These are phyloP conservation scores for Plasmopara halstedii DNA, from an alignment of 352 stramenopile species.

Conservation along the genomic window DNA sequence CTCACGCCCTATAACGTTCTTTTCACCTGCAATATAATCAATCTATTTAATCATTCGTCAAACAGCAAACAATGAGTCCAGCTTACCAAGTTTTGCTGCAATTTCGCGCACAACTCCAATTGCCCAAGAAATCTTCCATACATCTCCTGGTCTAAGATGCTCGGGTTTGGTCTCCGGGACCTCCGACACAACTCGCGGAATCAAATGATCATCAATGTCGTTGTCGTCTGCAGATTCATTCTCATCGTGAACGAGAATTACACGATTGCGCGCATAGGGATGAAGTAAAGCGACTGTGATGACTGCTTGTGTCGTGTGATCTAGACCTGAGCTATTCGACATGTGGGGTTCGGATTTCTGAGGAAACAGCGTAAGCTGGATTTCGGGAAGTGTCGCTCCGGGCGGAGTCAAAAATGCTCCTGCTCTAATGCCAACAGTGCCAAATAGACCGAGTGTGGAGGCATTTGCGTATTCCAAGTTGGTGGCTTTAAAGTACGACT, in stretches of 20 bases:
- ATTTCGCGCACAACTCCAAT: conserved; percentile 55
- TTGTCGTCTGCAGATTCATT: conserved; percentile 29
- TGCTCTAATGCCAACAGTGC: conserved; percentile 56
- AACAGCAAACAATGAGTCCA: neutral
- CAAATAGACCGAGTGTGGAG: conserved; percentile 49
- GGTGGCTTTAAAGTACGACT: conserved; percentile 41
- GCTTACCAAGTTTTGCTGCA: conserved; percentile 33
- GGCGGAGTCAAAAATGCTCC: conserved; percentile 73
- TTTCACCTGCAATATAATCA: conserved; percentile 21
- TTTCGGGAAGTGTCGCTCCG: conserved; percentile 58
- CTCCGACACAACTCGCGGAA: conserved; percentile 40
- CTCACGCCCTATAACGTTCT: conserved; percentile 32
- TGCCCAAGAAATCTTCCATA: conserved; percentile 58
- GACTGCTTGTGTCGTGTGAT: conserved; percentile 49
- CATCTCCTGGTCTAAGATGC: conserved; percentile 41
- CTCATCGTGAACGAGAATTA: conserved; percentile 26
- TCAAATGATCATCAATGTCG: conserved; percentile 32
- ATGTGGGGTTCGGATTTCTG: conserved; percentile 73
- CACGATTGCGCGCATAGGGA: conserved; percentile 37
- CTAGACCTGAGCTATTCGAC: conserved; percentile 32
- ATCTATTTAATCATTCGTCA: neutral
- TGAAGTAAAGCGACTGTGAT: conserved; percentile 79
- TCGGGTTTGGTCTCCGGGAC: conserved; percentile 38
- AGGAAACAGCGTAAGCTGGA: conserved; percentile 88
- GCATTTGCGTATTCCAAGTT: conserved; percentile 15